phyloP scores from a whole-genome alignment of 2,329 filamentous ascomycete genomes.

The Paracoccidioides brasiliensis region DNA sequence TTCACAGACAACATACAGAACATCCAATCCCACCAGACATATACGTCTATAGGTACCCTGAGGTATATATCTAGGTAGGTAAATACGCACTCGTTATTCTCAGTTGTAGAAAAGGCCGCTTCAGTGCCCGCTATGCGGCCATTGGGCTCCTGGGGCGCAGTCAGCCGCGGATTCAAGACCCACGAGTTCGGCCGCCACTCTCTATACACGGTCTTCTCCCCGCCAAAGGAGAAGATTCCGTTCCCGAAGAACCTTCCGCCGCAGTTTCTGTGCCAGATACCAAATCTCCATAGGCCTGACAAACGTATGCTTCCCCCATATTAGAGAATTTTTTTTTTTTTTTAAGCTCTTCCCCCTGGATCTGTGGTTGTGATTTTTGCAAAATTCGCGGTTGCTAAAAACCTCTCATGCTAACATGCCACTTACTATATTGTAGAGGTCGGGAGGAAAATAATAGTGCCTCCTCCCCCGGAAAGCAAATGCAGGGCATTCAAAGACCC shows the following conservation, averaged over 20 bases:
- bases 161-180: slow-evolving; percentile 43
- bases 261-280: slow-evolving; percentile 32
- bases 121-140: slow-evolving; percentile 48
- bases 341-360: not conserved
- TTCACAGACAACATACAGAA: not conserved
- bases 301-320: slow-evolving; percentile 18
- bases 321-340: not conserved
- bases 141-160: slow-evolving; percentile 55
- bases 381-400: not conserved
- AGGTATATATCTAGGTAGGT: not conserved
- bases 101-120: slow-evolving; percentile 40
- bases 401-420: not conserved
- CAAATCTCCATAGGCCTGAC: slow-evolving; percentile 25
- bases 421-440: slow-evolving; percentile 14
- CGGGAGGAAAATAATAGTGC: slow-evolving; percentile 39
- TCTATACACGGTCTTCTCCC: slow-evolving; percentile 38
- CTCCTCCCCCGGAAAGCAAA: slow-evolving; percentile 43
- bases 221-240: slow-evolving; percentile 28
- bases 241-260: slow-evolving; percentile 30
- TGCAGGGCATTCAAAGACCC: slow-evolving; percentile 45
- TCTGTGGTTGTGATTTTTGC: not conserved
- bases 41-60: slow-evolving; percentile 16
- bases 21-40: not conserved
- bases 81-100: slow-evolving; percentile 7
- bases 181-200: slow-evolving; percentile 36